phyloP scores from a whole-genome alignment of 2,329 filamentous ascomycete genomes.

The Zelopaecilomyces penicillatus region DNA sequence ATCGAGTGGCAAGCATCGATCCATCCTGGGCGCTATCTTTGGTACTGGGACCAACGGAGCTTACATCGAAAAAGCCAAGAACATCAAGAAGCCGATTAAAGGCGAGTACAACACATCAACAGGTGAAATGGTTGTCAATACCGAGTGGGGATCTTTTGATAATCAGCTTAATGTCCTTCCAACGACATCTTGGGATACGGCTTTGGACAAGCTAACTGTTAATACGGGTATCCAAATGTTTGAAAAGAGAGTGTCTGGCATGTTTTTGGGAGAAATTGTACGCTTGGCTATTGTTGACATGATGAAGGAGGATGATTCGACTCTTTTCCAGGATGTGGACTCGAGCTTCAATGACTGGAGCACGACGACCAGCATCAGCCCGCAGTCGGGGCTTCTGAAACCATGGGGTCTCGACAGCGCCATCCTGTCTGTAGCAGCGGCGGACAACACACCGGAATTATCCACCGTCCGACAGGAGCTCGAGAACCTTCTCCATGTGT shows the following conservation, averaged over 20 bases:
- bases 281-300: slow-evolving; percentile 68
- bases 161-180: slow-evolving; percentile 85
- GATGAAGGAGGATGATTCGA: slow-evolving; percentile 55
- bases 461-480: slow-evolving; percentile 69
- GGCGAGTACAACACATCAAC: slow-evolving; percentile 70
- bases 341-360: slow-evolving; percentile 61
- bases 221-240: slow-evolving; percentile 98
- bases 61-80: slow-evolving; percentile 85
- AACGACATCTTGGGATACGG: slow-evolving; percentile 71
- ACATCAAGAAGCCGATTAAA: slow-evolving; percentile 68
- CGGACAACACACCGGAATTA: slow-evolving; percentile 66
- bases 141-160: slow-evolving; percentile 97
- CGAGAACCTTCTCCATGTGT: slow-evolving; percentile 67
- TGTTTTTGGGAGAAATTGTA: slow-evolving; percentile 95
- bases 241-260: slow-evolving; percentile 94
- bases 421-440: slow-evolving; percentile 79
- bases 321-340: slow-evolving; percentile 70
- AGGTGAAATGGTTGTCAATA: slow-evolving; percentile 95
- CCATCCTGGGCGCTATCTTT: slow-evolving; percentile 92
- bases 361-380: slow-evolving; percentile 61
- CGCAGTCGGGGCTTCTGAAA: slow-evolving; percentile 60
- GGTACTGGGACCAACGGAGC: slow-evolving; percentile 96
- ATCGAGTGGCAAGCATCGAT: slow-evolving; percentile 75
- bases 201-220: slow-evolving; percentile 69
- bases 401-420: slow-evolving; percentile 88